Evolutionary conservation across 2,329 filamentous ascomycete genomes (phyloP).

Genomic region (Endothia cerciana): DNA sequence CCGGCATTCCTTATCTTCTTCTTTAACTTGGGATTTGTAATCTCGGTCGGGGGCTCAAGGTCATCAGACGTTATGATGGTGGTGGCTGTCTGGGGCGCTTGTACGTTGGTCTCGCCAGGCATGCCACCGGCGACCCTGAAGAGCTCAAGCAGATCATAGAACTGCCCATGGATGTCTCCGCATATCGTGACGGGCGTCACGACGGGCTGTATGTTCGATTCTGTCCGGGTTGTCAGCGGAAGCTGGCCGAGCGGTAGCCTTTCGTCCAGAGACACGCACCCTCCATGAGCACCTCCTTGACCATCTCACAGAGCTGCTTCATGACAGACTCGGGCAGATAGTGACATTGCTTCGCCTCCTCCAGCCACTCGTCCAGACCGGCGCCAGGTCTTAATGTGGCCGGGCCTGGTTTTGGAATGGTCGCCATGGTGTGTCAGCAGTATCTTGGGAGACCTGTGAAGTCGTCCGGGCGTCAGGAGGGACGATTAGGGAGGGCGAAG

Average conservation of each 20-base stretch:
- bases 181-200: slow-evolving; percentile 95
- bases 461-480: not conserved
- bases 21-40: slow-evolving; percentile 83
- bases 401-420: slow-evolving; percentile 85
- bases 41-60: slow-evolving; percentile 87
- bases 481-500: not conserved
- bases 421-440: slow-evolving; percentile 44
- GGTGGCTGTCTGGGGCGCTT: slow-evolving; percentile 69
- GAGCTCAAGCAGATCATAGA: slow-evolving; percentile 95
- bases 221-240: slow-evolving; percentile 48
- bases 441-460: not conserved
- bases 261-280: slow-evolving; percentile 54
- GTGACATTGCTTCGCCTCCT: slow-evolving; percentile 95
- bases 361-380: slow-evolving; percentile 93
- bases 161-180: slow-evolving; percentile 98
- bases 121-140: slow-evolving; percentile 97
- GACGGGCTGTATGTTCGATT: slow-evolving; percentile 99
- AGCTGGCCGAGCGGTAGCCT: not conserved
- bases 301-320: slow-evolving; percentile 98
- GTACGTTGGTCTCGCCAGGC: slow-evolving; percentile 78
- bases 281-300: slow-evolving; percentile 99
- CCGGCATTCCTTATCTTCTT: slow-evolving; percentile 78
- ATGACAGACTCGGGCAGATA: slow-evolving; percentile 95
- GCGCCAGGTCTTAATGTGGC: slow-evolving; percentile 83
- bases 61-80: slow-evolving; percentile 86